These are phyloP conservation scores for Graphilbum sp. DNA, from an alignment of 2,329 filamentous ascomycete genomes.

Conservation along the genomic window DNA sequence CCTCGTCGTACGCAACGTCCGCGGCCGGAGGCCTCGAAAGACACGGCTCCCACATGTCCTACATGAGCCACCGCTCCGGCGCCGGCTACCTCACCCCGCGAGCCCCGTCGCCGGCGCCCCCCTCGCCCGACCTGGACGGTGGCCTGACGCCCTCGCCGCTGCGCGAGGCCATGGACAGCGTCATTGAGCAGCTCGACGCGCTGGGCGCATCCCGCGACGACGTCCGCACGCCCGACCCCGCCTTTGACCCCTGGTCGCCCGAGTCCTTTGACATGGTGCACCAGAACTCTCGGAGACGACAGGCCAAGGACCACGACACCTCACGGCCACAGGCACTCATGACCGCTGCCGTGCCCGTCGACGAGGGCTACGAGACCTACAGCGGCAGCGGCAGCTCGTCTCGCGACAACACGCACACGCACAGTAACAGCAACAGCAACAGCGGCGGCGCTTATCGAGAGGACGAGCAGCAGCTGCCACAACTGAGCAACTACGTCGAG, in stretches of 20 bases:
- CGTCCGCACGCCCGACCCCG: constrained; percentile 30
- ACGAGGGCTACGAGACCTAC: constrained; percentile 44
- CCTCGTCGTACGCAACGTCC: constrained; percentile 16
- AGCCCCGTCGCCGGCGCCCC: constrained; percentile 46
- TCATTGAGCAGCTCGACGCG: constrained; percentile 86
- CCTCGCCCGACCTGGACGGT: constrained; percentile 47
- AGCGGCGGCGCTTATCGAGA: constrained; percentile 16
- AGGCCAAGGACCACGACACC: constrained; percentile 12
- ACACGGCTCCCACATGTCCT: constrained; percentile 23
- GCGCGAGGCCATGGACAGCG: constrained; percentile 91
- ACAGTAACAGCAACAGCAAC: too few species aligned
- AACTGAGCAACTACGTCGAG: constrained; percentile 74
- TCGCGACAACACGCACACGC: constrained; percentile 14
- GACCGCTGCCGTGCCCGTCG: constrained; percentile 44
- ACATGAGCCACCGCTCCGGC: constrained; percentile 12
- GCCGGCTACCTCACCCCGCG: constrained; percentile 36
- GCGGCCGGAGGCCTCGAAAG: constrained; percentile 8
- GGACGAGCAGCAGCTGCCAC: constrained; percentile 43
- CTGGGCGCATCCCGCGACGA: constrained; percentile 49
- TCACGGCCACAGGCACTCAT: constrained; percentile 55
- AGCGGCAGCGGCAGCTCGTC: constrained; percentile 35
- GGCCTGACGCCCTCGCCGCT: constrained; percentile 79
- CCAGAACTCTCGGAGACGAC: constrained; percentile 21
- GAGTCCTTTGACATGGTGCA: constrained; percentile 57
- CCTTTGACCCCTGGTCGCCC: constrained; percentile 71